Base-by-base conservation (phyloP, 495 filamentous ascomycete genomes). In the Daldinia loculata region DNA sequence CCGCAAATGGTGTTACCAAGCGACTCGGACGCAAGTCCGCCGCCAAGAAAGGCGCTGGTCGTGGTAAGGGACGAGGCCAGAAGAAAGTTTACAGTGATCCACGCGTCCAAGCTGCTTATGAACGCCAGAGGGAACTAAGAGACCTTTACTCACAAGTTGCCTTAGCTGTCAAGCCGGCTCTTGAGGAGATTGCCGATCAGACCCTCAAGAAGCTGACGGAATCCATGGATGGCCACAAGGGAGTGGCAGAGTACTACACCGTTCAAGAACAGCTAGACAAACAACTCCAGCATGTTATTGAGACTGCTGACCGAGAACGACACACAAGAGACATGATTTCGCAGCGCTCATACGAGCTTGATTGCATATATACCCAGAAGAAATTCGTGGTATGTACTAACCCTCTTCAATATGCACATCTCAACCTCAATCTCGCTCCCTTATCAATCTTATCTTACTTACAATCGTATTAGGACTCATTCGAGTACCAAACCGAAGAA, bases 71-170 rank as follows among this genome's bases (percentile, higher is more conserved):
- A 60, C 80, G 82, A 27, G 81, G 82, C 17, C 80, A 80, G 29
- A 79, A 81, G 50, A 84, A 84, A 66, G 67, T 74, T 12, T 84
- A 81, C 57, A 70, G 77, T n/a, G 77, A 78, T 30, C 61, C 70
- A 38, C 71, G 69, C 30, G 75, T 76, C 50, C 83, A 85, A 66
- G 83, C 83, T 32, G 78, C 81, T 45, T 80, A 83, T 51, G 83
- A 85, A 61, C 83, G 83, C 59, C 75, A 75, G 57, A 72, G 78
- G 51, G 79, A 82, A 39, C 74, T 84, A 15, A 79, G 79, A 76
- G 75, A 79, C 7, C 73, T 79, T 24, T 84, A 72, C 61, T 63
- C 72, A 0, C 63, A 79, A 57, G 76, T 83, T n/a, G 72, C 76
- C 55, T 71, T 75, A 56, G 67, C 74, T 36, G 55, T 83, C 55